Conservation (phyloP, 2,329 filamentous ascomycete genomes). For the Thielaviopsis cerberus region DNA sequence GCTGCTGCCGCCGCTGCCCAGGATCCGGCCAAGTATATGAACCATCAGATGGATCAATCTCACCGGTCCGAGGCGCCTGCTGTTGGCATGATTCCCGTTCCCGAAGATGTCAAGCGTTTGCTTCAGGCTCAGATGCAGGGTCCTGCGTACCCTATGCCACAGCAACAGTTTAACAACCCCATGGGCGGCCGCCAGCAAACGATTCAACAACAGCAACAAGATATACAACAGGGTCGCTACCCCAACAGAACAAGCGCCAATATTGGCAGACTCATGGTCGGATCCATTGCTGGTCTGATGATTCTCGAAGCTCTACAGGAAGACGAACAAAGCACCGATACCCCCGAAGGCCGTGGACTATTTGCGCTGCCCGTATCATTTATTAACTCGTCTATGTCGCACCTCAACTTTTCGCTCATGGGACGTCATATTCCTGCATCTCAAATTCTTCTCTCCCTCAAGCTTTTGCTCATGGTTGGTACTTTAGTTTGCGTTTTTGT, state of each 20-base stretch:
- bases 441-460: conserved; percentile 31
- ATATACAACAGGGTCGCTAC: conserved; percentile 34
- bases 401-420: conserved; percentile 32
- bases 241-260: conserved; percentile 32
- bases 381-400: conserved; percentile 29
- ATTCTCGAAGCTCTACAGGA: conserved; percentile 62
- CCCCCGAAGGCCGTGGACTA: conserved; percentile 46
- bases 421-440: conserved; percentile 31
- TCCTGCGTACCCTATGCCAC: conserved; percentile 32
- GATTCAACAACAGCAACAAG: conserved; percentile 29
- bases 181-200: conserved; percentile 35
- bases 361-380: conserved; percentile 44
- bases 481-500: conserved; percentile 36
- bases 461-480: conserved; percentile 33
- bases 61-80: conserved; percentile 25
- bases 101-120: conserved; percentile 46
- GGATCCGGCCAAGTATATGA: conserved; percentile 19
- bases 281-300: conserved; percentile 82
- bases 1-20: conserved; percentile 12
- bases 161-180: conserved; percentile 30
- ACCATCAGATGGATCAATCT: conserved; percentile 27
- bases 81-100: conserved; percentile 45
- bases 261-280: conserved; percentile 71
- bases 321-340: conserved; percentile 44
- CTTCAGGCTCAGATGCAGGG: conserved; percentile 37